Evolutionary conservation across 768 basidiomycete species (phyloP).

Genomic region (Chalciporus chontae): DNA sequence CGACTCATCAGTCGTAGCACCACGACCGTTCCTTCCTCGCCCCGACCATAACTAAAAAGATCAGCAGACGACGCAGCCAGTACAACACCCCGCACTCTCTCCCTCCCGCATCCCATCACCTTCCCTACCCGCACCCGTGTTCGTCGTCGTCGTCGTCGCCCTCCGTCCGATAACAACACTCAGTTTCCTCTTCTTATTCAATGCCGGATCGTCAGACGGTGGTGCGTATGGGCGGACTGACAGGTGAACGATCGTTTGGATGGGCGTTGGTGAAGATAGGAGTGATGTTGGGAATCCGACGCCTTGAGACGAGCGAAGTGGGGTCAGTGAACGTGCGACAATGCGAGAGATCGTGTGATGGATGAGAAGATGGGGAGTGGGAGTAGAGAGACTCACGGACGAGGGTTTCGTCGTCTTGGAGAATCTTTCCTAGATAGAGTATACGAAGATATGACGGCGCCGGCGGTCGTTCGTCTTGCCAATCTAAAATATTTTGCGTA

Average conservation of each 20-base stretch:
- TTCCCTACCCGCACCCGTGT: slow-evolving; percentile 7
- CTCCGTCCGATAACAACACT: slow-evolving; percentile 27
- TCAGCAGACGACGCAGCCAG: slow-evolving; percentile 40
- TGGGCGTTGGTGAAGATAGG: slow-evolving; percentile 26
- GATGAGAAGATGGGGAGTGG: not conserved
- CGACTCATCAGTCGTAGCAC: too few species aligned
- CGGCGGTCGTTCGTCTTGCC: slow-evolving; percentile 76
- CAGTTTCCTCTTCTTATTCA: slow-evolving; percentile 53
- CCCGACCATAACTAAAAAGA: not conserved
- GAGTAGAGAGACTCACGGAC: slow-evolving; percentile 42
- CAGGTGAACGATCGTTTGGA: slow-evolving; percentile 70
- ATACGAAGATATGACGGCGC: slow-evolving; percentile 75
- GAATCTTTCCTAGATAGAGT: slow-evolving; percentile 71
- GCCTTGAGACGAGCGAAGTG: slow-evolving; percentile 12
- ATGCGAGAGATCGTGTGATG: not conserved
- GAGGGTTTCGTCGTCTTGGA: slow-evolving; percentile 82
- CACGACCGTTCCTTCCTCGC: too few species aligned
- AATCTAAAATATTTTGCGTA: slow-evolving; percentile 46
- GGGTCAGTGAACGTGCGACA: too few species aligned
- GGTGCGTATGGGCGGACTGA: slow-evolving; percentile 62
- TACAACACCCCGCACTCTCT: slow-evolving; percentile 33
- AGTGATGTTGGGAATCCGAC: slow-evolving; percentile 31
- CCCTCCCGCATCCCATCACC: slow-evolving; percentile 16
- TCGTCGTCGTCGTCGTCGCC: slow-evolving; percentile 3
- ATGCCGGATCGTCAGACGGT: slow-evolving; percentile 44